Conservation (phyloP, 108 stramenopile genomes). For the Conticribra guillardii region DNA sequence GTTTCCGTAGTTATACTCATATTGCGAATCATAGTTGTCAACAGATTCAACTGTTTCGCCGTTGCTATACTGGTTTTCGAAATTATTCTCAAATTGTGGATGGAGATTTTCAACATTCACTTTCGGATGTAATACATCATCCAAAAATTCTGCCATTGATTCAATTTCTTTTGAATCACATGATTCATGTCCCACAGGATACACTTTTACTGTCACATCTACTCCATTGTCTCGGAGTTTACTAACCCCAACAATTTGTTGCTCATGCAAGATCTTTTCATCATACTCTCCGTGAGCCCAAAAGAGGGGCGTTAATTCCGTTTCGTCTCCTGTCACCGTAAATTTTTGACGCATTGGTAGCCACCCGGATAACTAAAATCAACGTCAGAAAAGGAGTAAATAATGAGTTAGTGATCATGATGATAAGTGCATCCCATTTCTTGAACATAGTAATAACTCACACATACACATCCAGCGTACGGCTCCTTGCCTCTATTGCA, state of each 20-base stretch:
- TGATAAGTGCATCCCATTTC: no score
- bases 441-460: no score
- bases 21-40: no score
- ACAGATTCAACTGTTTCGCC: no score
- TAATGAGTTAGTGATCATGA: no score
- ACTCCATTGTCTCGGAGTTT: constrained; percentile 41
- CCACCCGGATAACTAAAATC: constrained; percentile 71
- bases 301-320: constrained; percentile 59
- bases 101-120: no score
- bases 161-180: constrained; percentile 59
- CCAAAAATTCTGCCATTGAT: constrained; percentile 67
- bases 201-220: constrained; percentile 29
- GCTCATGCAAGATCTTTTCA: constrained; percentile 69
- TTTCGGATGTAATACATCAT: constrained; percentile 32
- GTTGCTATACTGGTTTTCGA: no score
- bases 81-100: no score
- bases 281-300: constrained; percentile 78
- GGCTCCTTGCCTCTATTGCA: constrained; percentile 2
- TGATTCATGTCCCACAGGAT: constrained; percentile 63
- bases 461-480: constrained; percentile 65
- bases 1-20: no score
- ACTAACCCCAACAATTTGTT: constrained; percentile 64
- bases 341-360: constrained; percentile 54
- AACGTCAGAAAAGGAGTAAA: no score
- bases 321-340: constrained; percentile 26